These are phyloP conservation scores for Trichoderma sp. DNA, from an alignment of 2,329 filamentous ascomycete genomes.

Conservation along the genomic window DNA sequence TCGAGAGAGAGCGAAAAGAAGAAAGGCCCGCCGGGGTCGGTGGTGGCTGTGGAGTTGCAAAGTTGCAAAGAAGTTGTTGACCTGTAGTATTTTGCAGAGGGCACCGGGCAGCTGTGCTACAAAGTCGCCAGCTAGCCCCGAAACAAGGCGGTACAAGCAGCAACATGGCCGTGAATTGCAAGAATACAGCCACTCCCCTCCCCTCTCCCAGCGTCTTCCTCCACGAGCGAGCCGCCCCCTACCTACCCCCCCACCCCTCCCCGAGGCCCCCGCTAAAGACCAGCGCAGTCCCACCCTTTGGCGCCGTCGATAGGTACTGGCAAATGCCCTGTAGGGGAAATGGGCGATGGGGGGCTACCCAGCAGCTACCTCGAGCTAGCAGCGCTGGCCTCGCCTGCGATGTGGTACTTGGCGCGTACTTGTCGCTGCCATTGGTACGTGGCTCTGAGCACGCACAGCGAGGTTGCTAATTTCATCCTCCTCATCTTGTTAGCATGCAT, in stretches of 20 bases:
- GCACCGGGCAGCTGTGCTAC: not conserved
- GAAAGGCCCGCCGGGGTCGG: constrained; percentile 2
- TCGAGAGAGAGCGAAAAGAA: not conserved
- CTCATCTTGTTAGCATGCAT: constrained; percentile 27
- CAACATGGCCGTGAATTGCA: constrained; percentile 14
- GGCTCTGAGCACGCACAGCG: not conserved
- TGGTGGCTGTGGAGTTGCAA: constrained; percentile 10
- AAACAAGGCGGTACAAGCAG: constrained; percentile 20
- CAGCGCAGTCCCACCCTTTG: constrained; percentile 5
- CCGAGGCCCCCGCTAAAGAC: constrained; percentile 1
- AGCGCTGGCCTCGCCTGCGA: not conserved
- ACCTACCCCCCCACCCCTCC: not conserved
- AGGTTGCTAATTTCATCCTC: not conserved
- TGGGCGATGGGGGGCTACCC: not conserved
- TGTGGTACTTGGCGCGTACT: not conserved
- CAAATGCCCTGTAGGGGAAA: constrained; percentile 10
- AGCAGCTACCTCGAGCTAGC: not conserved
- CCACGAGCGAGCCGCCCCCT: not conserved
- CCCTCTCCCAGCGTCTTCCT: not conserved
- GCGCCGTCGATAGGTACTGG: constrained; percentile 17
- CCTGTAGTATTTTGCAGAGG: constrained; percentile 15
- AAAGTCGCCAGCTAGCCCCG: constrained; percentile 21
- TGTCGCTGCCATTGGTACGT: not conserved
- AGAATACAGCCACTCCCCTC: constrained; percentile 5
- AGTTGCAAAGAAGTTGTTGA: constrained; percentile 1